Evolutionary conservation across 2,329 filamentous ascomycete species (phyloP), one percentile per base, ranked within the genome.

Genomic region (Akanthomyces uredinophilus): DNA sequence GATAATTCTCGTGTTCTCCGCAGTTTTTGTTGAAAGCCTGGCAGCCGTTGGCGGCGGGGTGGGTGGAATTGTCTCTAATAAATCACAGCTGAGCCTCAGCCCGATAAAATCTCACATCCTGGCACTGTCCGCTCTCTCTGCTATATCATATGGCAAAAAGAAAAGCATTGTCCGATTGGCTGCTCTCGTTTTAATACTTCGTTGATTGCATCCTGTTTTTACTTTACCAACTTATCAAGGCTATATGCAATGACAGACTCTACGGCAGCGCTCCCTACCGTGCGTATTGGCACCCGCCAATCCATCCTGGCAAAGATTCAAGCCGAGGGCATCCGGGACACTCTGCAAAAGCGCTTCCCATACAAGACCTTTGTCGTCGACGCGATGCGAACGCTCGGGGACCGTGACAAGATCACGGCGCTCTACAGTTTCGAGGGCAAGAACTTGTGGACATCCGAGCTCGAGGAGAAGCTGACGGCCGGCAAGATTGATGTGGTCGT

Each of bases 371-470:
- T 92, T 75, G 84, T 88, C 68, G 87, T 96, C 65, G 86, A 90
- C 70, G 87, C 90, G 65, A 90, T 95, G 79, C 87, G 89, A 67
- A 92, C 92, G 10, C 85, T 88, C 50, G 95, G 93, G 65, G 95
- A 99, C 78, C 89, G 90, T 76, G 92, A 98, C 80, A 94, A 96
- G 77, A 84, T 85, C 62, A 97, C 93, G 43, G 89, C 94, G 4
- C 83, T 99, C 61, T 91, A 95, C 73, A 90, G 92, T 68, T 89
- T 98, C 73, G 90, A 89, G 64, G 91, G 92, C 63, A 98, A 99
- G 80, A 92, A 91, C 58, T 79, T 99, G 63, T 99, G 95, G 95
- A 99, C 95, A 8, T 87, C 92, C 68, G 94, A 98, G 78, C 82
- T 99, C 55, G 95, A 99, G 76, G 88, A 87, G n/a, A 81, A 87